Conservation (phyloP, 2,329 filamentous ascomycete genomes). For the Penicillium sp. region DNA sequence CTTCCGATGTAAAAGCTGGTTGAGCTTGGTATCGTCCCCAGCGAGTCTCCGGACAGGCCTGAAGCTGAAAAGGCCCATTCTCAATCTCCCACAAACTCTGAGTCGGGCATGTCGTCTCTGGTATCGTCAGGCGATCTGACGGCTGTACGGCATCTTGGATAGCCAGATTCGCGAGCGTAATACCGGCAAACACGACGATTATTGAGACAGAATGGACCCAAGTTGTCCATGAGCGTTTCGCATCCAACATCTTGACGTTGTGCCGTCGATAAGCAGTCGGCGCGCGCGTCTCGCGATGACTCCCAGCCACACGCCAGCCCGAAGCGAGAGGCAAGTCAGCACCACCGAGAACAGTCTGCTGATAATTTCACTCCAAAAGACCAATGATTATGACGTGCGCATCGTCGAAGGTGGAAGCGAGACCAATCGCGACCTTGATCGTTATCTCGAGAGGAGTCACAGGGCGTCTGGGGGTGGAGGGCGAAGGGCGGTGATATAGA, state of each 20-base stretch:
- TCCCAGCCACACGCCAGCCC: conserved; percentile 1
- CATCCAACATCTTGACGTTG: conserved; percentile 13
- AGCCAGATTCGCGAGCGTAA: conserved; percentile 2
- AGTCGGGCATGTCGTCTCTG: conserved; percentile 10
- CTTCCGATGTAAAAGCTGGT: not conserved
- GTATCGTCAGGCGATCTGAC: not conserved
- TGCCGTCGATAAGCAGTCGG: not conserved
- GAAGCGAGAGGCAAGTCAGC: not conserved
- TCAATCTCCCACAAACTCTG: conserved; percentile 15
- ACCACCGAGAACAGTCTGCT: not conserved
- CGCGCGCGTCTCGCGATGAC: not conserved
- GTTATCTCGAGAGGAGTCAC: conserved; percentile 1
- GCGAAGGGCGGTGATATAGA: not conserved
- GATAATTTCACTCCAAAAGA: not conserved
- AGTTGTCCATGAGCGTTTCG: conserved; percentile 7
- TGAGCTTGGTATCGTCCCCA: conserved; percentile 5
- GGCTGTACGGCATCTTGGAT: conserved; percentile 1
- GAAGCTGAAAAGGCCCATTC: conserved; percentile 14
- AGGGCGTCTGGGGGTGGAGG: not conserved
- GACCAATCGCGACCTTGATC: conserved; percentile 11
- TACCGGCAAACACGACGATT: conserved; percentile 5
- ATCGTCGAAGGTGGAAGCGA: conserved; percentile 14
- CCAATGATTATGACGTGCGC: conserved; percentile 12
- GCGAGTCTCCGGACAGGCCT: conserved; percentile 14
- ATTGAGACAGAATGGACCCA: conserved; percentile 9